These are phyloP conservation scores for Mayamaea pseudoterrestris DNA, from an alignment of 108 stramenopile genomes.

Conservation along the genomic window DNA sequence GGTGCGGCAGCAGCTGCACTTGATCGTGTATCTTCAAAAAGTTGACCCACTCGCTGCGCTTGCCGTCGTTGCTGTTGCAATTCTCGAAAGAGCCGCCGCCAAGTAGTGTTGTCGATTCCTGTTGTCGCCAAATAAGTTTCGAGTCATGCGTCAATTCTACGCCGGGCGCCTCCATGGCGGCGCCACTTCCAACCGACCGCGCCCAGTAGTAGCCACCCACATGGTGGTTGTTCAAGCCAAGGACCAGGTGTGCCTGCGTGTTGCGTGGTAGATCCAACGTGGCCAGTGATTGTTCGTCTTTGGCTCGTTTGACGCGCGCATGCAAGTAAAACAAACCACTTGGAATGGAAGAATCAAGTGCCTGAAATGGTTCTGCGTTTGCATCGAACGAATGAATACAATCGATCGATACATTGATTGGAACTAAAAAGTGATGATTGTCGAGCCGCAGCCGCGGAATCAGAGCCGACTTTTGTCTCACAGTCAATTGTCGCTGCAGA, in stretches of 20 bases:
- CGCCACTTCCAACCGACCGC: slow-evolving; percentile 49
- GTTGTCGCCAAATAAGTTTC: neutral
- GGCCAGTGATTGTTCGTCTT: neutral
- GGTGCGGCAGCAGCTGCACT: slow-evolving; percentile 52
- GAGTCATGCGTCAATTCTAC: slow-evolving; percentile 21
- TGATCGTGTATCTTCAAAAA: slow-evolving; percentile 49
- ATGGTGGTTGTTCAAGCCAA: slow-evolving; percentile 72
- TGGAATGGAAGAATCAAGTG: neutral
- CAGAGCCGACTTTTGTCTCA: neutral
- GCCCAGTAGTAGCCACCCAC: slow-evolving; percentile 77
- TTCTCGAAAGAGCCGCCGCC: slow-evolving; percentile 26
- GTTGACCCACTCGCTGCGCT: slow-evolving; percentile 65
- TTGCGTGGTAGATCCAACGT: neutral
- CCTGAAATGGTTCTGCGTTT: neutral
- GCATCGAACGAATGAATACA: too few species aligned
- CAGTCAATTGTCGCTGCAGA: neutral
- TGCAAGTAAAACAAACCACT: neutral
- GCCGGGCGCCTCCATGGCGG: slow-evolving; percentile 58
- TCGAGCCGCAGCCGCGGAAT: neutral
- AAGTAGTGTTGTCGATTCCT: slow-evolving; percentile 16
- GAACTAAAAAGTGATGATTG: neutral
- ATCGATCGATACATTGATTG: neutral
- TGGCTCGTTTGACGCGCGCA: neutral
- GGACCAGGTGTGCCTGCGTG: slow-evolving; percentile 19
- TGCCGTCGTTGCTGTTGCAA: slow-evolving; percentile 68